Evolutionary conservation across 2,329 filamentous ascomycete genomes (phyloP).

Genomic region (Fusarium sp.): DNA sequence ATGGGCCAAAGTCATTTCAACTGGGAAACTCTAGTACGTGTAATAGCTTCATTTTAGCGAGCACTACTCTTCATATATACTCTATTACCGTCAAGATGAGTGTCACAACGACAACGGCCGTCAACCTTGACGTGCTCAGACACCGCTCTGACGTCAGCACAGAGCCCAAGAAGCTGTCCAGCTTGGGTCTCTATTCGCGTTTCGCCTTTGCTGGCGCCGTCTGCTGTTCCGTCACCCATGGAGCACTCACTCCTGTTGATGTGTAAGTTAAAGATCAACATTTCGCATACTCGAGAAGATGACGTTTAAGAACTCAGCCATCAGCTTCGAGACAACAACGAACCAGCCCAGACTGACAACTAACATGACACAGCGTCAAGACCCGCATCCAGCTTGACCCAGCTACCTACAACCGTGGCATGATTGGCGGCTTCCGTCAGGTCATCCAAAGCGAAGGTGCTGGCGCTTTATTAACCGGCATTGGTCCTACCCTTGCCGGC

Average conservation of each 20-base stretch:
- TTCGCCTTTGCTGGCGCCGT: background rate
- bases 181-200: background rate
- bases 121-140: background rate
- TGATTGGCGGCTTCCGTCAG: slow-evolving; percentile 87
- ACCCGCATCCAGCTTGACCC: slow-evolving; percentile 94
- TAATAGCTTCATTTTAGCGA: background rate
- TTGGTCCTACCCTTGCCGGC: background rate
- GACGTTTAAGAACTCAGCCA: background rate
- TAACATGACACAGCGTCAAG: slow-evolving; percentile 75
- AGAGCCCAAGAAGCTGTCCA: background rate
- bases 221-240: background rate
- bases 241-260: background rate
- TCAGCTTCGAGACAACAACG: background rate
- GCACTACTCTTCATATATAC: background rate
- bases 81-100: background rate
- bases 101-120: background rate
- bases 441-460: slow-evolving; percentile 86
- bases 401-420: slow-evolving; percentile 84
- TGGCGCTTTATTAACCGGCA: slow-evolving; percentile 57
- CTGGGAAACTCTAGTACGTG: background rate
- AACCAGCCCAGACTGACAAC: slow-evolving; percentile 12
- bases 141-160: background rate
- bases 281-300: background rate
- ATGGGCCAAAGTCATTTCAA: background rate
- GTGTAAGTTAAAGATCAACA: background rate